Evolutionary conservation across 768 basidiomycete species (phyloP).

Genomic region (Austroboletus eburneus): DNA sequence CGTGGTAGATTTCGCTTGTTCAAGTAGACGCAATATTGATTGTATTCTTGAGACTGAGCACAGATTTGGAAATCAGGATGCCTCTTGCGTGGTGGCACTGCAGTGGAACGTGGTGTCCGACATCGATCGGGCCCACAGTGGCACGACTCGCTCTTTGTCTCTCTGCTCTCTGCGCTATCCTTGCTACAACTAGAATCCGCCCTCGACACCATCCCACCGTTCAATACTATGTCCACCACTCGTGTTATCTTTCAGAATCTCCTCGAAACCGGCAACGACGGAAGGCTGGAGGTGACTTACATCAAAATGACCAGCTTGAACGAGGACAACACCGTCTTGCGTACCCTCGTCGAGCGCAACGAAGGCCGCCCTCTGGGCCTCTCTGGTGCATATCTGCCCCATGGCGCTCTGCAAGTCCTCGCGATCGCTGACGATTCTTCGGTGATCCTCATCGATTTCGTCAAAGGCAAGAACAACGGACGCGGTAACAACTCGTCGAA

Average conservation of each 20-base stretch:
- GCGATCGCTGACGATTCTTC: conserved; percentile 26
- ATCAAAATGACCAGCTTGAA: conserved; percentile 20
- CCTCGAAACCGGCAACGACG: conserved; percentile 22
- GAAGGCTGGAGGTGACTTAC: conserved; percentile 14
- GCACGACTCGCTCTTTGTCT: conserved; percentile 4
- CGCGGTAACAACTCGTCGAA: conserved; percentile 23
- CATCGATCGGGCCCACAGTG: background rate
- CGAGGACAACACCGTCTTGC: conserved; percentile 19
- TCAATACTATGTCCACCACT: background rate
- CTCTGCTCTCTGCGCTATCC: background rate
- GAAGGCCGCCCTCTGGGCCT: conserved; percentile 32
- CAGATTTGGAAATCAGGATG: conserved; percentile 1
- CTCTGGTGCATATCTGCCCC: conserved; percentile 21
- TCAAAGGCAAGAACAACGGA: conserved; percentile 30
- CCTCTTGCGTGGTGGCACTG: background rate
- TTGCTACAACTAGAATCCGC: background rate
- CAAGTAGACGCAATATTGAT: no score
- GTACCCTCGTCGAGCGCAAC: conserved; percentile 27
- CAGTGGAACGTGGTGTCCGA: background rate
- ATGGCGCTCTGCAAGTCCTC: conserved; percentile 23
- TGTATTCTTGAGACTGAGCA: no score
- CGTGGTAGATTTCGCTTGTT: background rate
- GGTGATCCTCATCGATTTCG: conserved; percentile 26
- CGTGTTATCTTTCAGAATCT: conserved; percentile 28
- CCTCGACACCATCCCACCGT: background rate